These are phyloP conservation scores for Bertia moriformis DNA, from an alignment of 2,329 filamentous ascomycete species.

Conservation along the genomic window DNA sequence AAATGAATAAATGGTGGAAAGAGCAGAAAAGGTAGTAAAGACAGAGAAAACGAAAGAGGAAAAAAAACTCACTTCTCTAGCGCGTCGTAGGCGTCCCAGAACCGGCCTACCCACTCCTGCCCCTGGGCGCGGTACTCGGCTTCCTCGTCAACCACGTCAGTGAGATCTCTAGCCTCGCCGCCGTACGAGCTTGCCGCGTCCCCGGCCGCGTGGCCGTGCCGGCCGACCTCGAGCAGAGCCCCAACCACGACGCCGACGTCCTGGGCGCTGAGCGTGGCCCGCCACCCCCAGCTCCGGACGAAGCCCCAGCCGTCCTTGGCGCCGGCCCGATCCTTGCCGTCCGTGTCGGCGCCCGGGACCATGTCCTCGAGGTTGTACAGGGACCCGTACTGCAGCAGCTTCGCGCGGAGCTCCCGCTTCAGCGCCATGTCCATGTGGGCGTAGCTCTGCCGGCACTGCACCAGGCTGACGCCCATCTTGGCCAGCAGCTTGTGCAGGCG, in stretches of 20 bases:
- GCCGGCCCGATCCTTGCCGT: constrained; percentile 53
- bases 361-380: constrained; percentile 89
- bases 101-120: constrained; percentile 52
- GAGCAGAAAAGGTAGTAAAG: neutral
- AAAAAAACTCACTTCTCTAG: constrained; percentile 55
- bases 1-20: constrained; percentile 1
- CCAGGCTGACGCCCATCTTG: constrained; percentile 92
- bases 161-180: constrained; percentile 16
- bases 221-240: constrained; percentile 83
- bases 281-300: constrained; percentile 94
- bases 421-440: constrained; percentile 97
- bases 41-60: neutral
- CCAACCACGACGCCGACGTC: constrained; percentile 89
- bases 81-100: constrained; percentile 62
- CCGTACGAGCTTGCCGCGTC: constrained; percentile 15
- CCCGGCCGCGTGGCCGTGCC: constrained; percentile 23
- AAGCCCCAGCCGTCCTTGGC: constrained; percentile 93
- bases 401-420: constrained; percentile 71
- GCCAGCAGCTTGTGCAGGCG: constrained; percentile 84
- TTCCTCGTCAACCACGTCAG: constrained; percentile 22
- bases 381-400: constrained; percentile 79
- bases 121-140: constrained; percentile 28
- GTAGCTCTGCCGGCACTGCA: constrained; percentile 88
- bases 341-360: constrained; percentile 64
- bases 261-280: constrained; percentile 79